A percentile compares a stretch with the other conserved stretches of the same genome.
Conservation (phyloP, 1,139 yeast species). For the Nadsonia starkeyi-henricii region DNA sequence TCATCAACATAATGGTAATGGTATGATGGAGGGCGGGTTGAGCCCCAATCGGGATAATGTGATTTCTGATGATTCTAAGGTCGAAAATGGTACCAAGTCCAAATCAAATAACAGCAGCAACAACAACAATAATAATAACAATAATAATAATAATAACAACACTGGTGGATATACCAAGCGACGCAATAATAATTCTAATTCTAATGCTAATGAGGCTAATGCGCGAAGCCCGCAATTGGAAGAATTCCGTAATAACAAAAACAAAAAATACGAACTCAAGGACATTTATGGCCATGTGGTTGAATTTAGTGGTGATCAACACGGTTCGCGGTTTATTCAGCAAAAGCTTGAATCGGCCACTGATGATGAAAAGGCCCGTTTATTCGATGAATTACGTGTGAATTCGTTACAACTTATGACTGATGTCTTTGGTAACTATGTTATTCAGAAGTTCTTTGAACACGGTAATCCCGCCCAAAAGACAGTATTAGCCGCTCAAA, state of each 20-base stretch:
- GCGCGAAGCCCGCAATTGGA: slow-evolving; percentile 47
- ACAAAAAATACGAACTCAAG: slow-evolving; percentile 43
- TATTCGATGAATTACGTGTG: slow-evolving; percentile 73
- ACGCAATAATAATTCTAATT: background rate
- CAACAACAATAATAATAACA: background rate
- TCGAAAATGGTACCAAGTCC: no score
- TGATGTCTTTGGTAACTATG: slow-evolving; percentile 96
- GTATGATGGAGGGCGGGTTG: no score
- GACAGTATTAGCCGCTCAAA: slow-evolving; percentile 51
- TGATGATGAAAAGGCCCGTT: slow-evolving; percentile 58
- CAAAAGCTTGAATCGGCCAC: slow-evolving; percentile 60
- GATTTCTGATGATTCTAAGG: no score
- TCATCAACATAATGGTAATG: no score
- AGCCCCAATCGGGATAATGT: no score
- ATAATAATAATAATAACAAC: background rate
- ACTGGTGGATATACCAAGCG: background rate
- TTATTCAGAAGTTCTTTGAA: slow-evolving; percentile 88
- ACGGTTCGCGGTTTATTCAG: slow-evolving; percentile 92
- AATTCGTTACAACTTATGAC: slow-evolving; percentile 74
- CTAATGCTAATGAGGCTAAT: background rate
- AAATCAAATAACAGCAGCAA: no score
- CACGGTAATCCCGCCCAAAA: slow-evolving; percentile 61
- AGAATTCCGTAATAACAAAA: slow-evolving; percentile 63
- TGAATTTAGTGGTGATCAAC: slow-evolving; percentile 92
- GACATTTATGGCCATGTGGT: slow-evolving; percentile 80